Percentiles rank a stretch among this genome's conserved stretches.
Conservation (phyloP, 495 filamentous ascomycete genomes). For the Hypoxylon trugodes region DNA sequence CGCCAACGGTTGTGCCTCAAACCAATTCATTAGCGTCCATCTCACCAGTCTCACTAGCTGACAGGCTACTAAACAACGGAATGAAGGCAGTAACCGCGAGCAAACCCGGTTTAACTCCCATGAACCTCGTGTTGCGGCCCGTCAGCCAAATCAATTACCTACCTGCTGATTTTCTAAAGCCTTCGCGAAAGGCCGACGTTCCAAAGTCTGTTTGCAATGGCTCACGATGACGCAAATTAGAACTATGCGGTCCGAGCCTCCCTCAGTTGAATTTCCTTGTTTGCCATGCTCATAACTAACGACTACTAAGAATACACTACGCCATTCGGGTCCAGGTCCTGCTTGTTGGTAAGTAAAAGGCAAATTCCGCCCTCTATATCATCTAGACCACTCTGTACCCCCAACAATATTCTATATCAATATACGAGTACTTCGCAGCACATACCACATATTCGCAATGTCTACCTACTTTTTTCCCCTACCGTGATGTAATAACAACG, state of each 20-base stretch:
- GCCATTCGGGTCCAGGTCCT: no score
- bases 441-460: no score
- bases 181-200: constrained; percentile 5
- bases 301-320: no score
- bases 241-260: constrained; percentile 15
- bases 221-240: not conserved
- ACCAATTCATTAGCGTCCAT: no score
- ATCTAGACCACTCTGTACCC: no score
- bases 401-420: no score
- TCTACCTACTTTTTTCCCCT: no score
- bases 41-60: not conserved
- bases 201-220: constrained; percentile 1
- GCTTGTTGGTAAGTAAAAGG: no score
- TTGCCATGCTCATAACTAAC: not conserved
- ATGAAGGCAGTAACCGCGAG: not conserved
- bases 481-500: no score
- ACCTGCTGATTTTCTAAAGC: no score
- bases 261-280: not conserved
- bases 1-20: not conserved
- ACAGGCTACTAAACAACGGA: not conserved
- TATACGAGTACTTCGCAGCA: no score
- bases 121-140: not conserved
- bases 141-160: not conserved
- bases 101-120: constrained; percentile 2
- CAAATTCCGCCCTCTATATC: no score